Conservation (phyloP, 805 yeast genomes). For the Yamadazyma takamatsuzukensis region DNA sequence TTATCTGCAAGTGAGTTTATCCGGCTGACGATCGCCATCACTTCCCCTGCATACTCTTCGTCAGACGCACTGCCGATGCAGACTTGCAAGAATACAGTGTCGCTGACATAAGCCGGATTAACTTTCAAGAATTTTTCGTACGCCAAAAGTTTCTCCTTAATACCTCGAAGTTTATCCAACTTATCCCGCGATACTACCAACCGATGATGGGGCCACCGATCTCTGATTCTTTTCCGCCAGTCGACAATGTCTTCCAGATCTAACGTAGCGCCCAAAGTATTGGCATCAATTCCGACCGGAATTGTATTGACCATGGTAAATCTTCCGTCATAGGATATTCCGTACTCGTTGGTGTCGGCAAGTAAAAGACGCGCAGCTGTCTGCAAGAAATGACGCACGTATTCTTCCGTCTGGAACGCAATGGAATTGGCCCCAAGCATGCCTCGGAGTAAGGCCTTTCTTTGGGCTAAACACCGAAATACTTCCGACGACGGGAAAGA, state of each 20-base stretch:
- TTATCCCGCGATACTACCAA: slow-evolving; percentile 87
- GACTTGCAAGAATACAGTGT: slow-evolving; percentile 77
- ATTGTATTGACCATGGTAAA: slow-evolving; percentile 53
- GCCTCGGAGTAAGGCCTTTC: slow-evolving; percentile 73
- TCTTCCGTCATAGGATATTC: slow-evolving; percentile 58
- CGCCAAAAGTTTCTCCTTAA: slow-evolving; percentile 81
- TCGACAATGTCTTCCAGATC: slow-evolving; percentile 48
- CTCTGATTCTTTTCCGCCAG: slow-evolving; percentile 70
- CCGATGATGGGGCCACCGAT: slow-evolving; percentile 70
- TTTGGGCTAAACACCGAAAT: slow-evolving; percentile 87
- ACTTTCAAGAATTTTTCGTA: slow-evolving; percentile 72
- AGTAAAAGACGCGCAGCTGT: slow-evolving; percentile 80
- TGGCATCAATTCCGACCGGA: slow-evolving; percentile 80
- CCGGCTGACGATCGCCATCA: slow-evolving; percentile 74
- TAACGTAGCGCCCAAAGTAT: slow-evolving; percentile 46
- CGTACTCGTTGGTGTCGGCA: slow-evolving; percentile 70
- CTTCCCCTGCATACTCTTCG: slow-evolving; percentile 65
- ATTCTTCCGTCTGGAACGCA: slow-evolving; percentile 89
- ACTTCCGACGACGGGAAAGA: slow-evolving; percentile 96
- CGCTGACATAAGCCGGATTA: slow-evolving; percentile 67
- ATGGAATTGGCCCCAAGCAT: slow-evolving; percentile 85
- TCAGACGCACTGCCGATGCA: slow-evolving; percentile 58
- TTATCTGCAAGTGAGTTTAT: slow-evolving; percentile 76
- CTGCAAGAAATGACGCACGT: slow-evolving; percentile 89
- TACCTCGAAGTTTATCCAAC: slow-evolving; percentile 81